These are phyloP conservation scores for Penicillium glabrum DNA, from an alignment of 2,329 filamentous ascomycete genomes.

Conservation along the genomic window DNA sequence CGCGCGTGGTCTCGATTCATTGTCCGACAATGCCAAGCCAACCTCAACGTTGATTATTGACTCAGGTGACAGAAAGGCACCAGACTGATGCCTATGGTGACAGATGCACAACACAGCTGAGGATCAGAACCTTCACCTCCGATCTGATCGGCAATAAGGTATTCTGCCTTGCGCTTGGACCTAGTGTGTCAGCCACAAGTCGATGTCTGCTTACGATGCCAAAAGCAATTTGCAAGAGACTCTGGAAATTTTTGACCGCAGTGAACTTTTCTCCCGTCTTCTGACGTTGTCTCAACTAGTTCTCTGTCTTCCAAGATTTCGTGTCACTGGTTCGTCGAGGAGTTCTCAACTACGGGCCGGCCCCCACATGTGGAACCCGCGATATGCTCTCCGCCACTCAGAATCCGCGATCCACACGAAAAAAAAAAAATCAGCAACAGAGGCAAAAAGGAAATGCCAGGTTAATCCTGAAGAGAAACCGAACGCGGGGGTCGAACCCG, in stretches of 20 bases:
- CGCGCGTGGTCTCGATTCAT: background rate
- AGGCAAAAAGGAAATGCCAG: conserved; percentile 21
- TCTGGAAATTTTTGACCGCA: background rate
- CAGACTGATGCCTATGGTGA: background rate
- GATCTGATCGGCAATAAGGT: conserved; percentile 3
- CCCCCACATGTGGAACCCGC: conserved; percentile 8
- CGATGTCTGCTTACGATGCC: background rate
- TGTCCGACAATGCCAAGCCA: background rate
- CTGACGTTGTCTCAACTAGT: background rate
- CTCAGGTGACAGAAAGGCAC: background rate
- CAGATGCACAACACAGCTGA: conserved; percentile 7
- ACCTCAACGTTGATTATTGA: background rate
- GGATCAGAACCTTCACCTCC: conserved; percentile 5
- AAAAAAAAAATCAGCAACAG: conserved; percentile 9
- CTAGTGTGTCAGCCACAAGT: conserved; percentile 8
- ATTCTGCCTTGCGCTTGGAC: conserved; percentile 24
- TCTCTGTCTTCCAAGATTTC: background rate
- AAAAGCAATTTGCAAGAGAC: background rate
- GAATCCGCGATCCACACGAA: background rate
- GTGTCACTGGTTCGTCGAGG: background rate
- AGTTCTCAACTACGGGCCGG: conserved; percentile 11
- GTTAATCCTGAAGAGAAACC: conserved; percentile 28
- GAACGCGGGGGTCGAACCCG: conserved; percentile 45
- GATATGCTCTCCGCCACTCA: conserved; percentile 12
- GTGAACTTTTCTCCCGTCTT: background rate